Evolutionary conservation across 495 filamentous ascomycete species (phyloP).

Genomic region (Penicillium desertorum): DNA sequence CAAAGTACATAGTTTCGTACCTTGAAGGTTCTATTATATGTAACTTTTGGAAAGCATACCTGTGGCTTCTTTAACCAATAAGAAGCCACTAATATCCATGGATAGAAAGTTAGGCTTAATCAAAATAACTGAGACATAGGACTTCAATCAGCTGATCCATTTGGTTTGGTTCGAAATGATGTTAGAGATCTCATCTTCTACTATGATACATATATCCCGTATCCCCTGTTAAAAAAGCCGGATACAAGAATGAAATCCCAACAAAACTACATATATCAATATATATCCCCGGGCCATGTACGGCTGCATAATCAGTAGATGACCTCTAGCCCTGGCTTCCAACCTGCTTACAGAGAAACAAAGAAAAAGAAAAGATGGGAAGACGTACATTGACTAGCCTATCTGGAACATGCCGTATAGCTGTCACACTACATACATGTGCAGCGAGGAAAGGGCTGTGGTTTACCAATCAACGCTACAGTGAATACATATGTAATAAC

Average conservation of each 20-base stretch:
- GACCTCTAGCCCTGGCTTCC: background rate
- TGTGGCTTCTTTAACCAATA: background rate
- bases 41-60: background rate
- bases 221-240: background rate
- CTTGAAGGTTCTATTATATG: background rate
- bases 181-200: background rate
- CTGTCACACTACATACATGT: background rate
- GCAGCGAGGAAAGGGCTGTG: background rate
- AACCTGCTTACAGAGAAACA: background rate
- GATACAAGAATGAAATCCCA: background rate
- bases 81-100: background rate
- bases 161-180: background rate
- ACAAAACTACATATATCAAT: background rate
- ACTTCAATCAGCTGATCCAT: background rate
- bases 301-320: background rate
- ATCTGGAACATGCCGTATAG: background rate
- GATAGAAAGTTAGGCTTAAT: background rate
- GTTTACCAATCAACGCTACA: background rate
- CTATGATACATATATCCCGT: background rate
- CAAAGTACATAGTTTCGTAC: background rate
- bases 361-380: background rate
- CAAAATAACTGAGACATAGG: background rate
- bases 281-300: background rate
- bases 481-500: too few species aligned
- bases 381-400: background rate